These are phyloP conservation scores for Arthrobotrys iridis DNA, from an alignment of 2,329 filamentous ascomycete species.

Conservation along the genomic window DNA sequence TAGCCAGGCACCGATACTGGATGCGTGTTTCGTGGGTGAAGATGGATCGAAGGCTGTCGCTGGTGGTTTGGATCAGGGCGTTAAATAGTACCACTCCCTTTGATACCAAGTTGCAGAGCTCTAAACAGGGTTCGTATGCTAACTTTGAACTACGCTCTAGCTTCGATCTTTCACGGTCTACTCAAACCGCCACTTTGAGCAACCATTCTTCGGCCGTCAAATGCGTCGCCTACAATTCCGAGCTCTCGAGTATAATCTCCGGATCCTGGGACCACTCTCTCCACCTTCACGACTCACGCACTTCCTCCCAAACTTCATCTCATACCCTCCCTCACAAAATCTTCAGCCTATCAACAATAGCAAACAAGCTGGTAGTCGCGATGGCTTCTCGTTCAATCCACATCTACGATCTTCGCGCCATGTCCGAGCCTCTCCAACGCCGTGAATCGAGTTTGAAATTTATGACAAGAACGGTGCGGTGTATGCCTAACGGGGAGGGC, in stretches of 20 bases:
- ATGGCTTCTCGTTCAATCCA: conserved; percentile 94
- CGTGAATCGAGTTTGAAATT: conserved; percentile 95
- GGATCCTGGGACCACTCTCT: conserved; percentile 93
- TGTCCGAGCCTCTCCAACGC: conserved; percentile 86
- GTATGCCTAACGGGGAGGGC: conserved; percentile 95
- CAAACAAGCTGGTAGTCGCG: conserved; percentile 86
- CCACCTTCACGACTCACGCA: conserved; percentile 76
- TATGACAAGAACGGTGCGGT: conserved; percentile 89
- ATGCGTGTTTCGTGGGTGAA: conserved; percentile 83
- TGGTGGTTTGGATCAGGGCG: conserved; percentile 85
- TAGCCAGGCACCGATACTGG: conserved; percentile 84
- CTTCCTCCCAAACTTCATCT: conserved; percentile 71
- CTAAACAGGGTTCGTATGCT: not conserved
- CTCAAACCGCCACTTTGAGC: conserved; percentile 74
- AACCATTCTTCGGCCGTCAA: conserved; percentile 82
- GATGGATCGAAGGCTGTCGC: conserved; percentile 85
- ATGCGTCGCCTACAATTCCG: conserved; percentile 80
- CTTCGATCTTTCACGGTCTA: conserved; percentile 76
- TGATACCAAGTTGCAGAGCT: conserved; percentile 8
- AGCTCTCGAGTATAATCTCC: conserved; percentile 82
- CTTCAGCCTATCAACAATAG: conserved; percentile 84
- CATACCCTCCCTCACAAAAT: conserved; percentile 81
- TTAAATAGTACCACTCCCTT: conserved; percentile 71
- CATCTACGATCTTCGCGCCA: conserved; percentile 85
- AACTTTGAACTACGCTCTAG: conserved; percentile 59